Evolutionary conservation across 768 basidiomycete genomes (phyloP), one percentile per base, ranked within the genome.

Genomic region (Steccherinum ochraceum): DNA sequence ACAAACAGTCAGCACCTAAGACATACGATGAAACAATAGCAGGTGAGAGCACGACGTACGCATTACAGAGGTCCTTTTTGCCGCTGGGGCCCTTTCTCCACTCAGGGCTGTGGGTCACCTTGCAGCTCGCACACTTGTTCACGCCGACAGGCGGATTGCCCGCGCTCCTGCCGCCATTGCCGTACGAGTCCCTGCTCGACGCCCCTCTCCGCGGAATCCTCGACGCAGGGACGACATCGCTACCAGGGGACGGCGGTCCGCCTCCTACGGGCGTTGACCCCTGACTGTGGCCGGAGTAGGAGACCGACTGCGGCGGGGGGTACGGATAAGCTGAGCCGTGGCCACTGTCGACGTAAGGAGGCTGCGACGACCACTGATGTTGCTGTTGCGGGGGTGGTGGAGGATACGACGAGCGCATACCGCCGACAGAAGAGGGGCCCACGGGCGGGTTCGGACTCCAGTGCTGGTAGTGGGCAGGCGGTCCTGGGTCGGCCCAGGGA

Each of bases 21-120:
- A 35, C 49, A 56, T 21, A 50, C 49, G 56, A 57, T 46, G 42
- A 54, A 49, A 56, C 64, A 44, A 56, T 48, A 49, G 39, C 20
- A n/a, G 16, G 1, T 23, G 19, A 19, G 7, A 43, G 19, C 16
- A 4, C 58, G 56, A 78, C 87, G 73, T 69, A 92, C 86, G 91
- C 91, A 71, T 93, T 93, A 66, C 91, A 93, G 23, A 93, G 74
- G 65, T 93, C 89, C 69, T 93, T 93, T 67, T 87, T 86, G 23
- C 91, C 91, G 60, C 80, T 89, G 48, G 89, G 89, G 18, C 91
- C 91, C 67, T 93, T 93, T 63, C 91, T 73, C 91, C 91, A 93
- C 66, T 93, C 91, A 0, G 91, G 91, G 61, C 89, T 92, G 5
- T 78, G 76, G 5, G 84, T 89, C 11, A 76, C 83, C 67, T 83